Percentiles rank a stretch among this genome's conserved stretches.
These are phyloP conservation scores for Lotus japonicus DNA, from an alignment of 306 rosid species.

Conservation along the genomic window DNA sequence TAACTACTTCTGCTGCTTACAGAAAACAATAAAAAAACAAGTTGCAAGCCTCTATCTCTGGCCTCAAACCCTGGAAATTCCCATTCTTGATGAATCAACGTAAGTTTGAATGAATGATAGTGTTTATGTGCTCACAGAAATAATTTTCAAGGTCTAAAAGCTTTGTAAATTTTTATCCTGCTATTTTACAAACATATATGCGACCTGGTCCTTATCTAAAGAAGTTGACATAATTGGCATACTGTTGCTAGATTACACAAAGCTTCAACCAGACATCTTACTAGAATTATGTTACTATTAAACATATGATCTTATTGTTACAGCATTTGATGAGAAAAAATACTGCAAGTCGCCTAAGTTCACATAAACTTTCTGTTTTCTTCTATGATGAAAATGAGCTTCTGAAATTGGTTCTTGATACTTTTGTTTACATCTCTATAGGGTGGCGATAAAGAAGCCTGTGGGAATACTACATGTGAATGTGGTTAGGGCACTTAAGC, in stretches of 20 bases:
- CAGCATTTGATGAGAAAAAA: constrained; percentile 1
- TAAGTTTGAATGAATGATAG: constrained; percentile 31
- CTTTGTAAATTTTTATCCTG: background rate
- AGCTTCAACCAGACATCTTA: background rate
- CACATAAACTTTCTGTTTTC: background rate
- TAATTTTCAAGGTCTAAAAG: background rate
- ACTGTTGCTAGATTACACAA: background rate
- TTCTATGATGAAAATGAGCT: background rate
- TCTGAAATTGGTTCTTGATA: constrained; percentile 1
- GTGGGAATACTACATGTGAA: constrained; percentile 91
- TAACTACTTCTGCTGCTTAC: constrained; percentile 24
- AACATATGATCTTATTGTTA: background rate
- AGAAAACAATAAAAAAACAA: constrained; percentile 74
- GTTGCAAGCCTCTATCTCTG: constrained; percentile 76
- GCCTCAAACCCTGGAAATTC: constrained; percentile 73
- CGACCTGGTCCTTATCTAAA: background rate
- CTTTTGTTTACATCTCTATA: constrained; percentile 1
- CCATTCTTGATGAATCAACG: constrained; percentile 72
- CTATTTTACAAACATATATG: background rate
- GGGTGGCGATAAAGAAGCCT: constrained; percentile 72
- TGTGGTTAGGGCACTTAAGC: constrained; percentile 69
- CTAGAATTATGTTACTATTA: background rate
- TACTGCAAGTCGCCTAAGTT: background rate
- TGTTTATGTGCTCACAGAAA: background rate
- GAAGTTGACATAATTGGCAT: no score